phyloP scores from a whole-genome alignment of 495 filamentous ascomycete genomes.

The Neurospora sp. region DNA sequence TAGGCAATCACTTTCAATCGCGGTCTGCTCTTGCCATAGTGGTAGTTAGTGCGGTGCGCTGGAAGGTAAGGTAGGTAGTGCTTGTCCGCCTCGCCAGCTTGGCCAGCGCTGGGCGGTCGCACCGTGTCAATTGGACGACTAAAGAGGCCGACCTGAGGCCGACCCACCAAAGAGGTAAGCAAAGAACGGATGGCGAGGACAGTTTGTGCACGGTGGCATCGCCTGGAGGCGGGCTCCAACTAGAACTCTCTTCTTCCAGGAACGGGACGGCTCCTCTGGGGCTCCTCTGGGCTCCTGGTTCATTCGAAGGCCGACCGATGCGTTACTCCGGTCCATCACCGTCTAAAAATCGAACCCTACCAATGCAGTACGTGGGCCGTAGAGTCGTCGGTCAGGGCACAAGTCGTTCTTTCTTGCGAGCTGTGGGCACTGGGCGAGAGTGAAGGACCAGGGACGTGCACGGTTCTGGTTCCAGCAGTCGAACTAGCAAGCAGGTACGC shows the following conservation, averaged over 20 bases:
- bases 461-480: not conserved
- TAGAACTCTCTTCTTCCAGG: conserved; percentile 2
- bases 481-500: not conserved
- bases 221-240: conserved; percentile 9
- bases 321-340: not conserved
- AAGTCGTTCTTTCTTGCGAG: not conserved
- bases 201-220: conserved; percentile 8
- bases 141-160: conserved; percentile 13
- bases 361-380: not conserved
- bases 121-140: conserved; percentile 16
- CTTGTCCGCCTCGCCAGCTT: not conserved
- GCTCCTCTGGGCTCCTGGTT: not conserved
- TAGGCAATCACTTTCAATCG: conserved; percentile 13
- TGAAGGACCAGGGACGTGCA: not conserved
- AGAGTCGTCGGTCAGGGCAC: not conserved
- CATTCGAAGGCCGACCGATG: not conserved
- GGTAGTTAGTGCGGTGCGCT: not conserved
- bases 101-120: not conserved
- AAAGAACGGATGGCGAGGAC: not conserved
- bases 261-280: not conserved
- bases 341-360: not conserved
- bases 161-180: conserved; percentile 2
- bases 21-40: conserved; percentile 2
- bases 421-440: not conserved
- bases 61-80: not conserved